Percentiles rank a stretch among this genome's conserved stretches.
phyloP scores from a whole-genome alignment of 169 alveolate species.

The Cryptosporidium sp. region DNA sequence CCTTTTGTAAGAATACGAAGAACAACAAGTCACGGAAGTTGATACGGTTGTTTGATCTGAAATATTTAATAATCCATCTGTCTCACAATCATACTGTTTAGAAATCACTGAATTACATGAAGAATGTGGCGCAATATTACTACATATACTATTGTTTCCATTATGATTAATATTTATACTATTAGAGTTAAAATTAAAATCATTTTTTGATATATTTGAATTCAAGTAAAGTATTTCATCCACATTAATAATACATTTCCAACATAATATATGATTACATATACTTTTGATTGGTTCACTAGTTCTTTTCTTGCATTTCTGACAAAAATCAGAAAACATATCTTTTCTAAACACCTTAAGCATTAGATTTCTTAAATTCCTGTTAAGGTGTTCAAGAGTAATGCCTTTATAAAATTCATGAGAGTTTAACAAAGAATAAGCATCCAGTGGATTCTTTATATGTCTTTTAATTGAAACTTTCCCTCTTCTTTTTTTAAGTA shows the following conservation, averaged over 20 bases:
- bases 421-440: conserved; percentile 11
- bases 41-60: conserved; percentile 19
- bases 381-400: conserved; percentile 40
- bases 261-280: conserved; percentile 64
- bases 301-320: conserved; percentile 48
- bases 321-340: conserved; percentile 55
- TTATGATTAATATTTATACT: neutral
- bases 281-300: conserved; percentile 63
- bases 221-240: conserved; percentile 17
- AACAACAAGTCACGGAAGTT: conserved; percentile 1
- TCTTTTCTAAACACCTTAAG: conserved; percentile 57
- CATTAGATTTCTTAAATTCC: conserved; percentile 22
- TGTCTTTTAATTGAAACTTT: conserved; percentile 44
- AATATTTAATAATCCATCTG: neutral
- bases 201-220: neutral
- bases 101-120: neutral
- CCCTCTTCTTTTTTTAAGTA: conserved; percentile 46
- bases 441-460: conserved; percentile 47
- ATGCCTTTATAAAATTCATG: conserved; percentile 52
- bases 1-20: neutral
- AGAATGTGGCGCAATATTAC: neutral
- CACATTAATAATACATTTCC: conserved; percentile 51
- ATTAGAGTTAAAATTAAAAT: neutral
- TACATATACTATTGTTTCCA: neutral
- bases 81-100: neutral